Percentiles rank a stretch among this genome's conserved stretches.
Conservation (phyloP, 2,329 filamentous ascomycete genomes). For the Alternaria metachromatica region DNA sequence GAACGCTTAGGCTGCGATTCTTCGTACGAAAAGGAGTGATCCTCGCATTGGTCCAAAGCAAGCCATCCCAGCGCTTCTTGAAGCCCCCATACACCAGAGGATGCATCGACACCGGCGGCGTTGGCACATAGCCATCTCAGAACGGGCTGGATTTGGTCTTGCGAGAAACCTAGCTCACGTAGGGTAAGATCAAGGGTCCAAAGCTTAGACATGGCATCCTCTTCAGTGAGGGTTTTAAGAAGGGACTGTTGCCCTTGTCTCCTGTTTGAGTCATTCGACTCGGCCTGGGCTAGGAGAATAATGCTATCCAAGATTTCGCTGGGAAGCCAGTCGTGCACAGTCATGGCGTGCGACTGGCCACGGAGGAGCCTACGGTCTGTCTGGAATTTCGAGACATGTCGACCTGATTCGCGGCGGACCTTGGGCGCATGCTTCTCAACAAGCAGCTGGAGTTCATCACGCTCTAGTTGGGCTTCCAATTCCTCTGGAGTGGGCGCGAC, state of each 20-base stretch:
- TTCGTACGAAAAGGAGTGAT: slow-evolving; percentile 77
- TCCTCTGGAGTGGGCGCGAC: slow-evolving; percentile 77
- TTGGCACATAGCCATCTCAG: slow-evolving; percentile 46
- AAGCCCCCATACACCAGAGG: slow-evolving; percentile 75
- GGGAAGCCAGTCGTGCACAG: slow-evolving; percentile 79
- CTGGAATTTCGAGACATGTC: slow-evolving; percentile 78
- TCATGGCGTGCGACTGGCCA: slow-evolving; percentile 75
- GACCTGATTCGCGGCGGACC: slow-evolving; percentile 76
- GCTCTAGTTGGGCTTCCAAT: slow-evolving; percentile 86
- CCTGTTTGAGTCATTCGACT: slow-evolving; percentile 62
- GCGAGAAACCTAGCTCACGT: slow-evolving; percentile 70
- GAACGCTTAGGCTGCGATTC: slow-evolving; percentile 28
- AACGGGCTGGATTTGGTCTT: slow-evolving; percentile 39
- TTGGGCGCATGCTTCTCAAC: slow-evolving; percentile 85
- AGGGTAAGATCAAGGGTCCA: slow-evolving; percentile 86
- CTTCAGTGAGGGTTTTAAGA: slow-evolving; percentile 65
- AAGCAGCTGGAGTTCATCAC: slow-evolving; percentile 85
- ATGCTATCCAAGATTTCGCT: slow-evolving; percentile 79
- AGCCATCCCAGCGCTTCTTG: slow-evolving; percentile 91
- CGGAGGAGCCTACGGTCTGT: slow-evolving; percentile 86
- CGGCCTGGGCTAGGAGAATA: slow-evolving; percentile 72
- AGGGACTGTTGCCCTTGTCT: slow-evolving; percentile 48
- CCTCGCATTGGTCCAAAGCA: slow-evolving; percentile 73
- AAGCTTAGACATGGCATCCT: slow-evolving; percentile 78
- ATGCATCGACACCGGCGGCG: slow-evolving; percentile 57